Evolutionary conservation across 441 rosid genomes (phyloP).

Genomic region (Gossypium davidsonii): DNA sequence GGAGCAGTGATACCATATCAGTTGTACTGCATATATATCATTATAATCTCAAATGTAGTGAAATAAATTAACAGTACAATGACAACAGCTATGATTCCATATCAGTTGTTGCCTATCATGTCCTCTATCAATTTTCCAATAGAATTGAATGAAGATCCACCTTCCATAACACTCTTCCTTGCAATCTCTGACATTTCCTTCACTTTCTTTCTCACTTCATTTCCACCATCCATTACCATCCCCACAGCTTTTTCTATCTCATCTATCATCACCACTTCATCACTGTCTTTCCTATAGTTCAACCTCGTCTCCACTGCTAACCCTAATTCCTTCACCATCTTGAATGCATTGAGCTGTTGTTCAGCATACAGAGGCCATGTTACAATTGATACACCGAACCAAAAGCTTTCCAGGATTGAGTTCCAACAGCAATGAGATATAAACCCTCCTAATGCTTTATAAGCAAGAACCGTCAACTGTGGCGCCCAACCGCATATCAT

Average conservation of each 20-base stretch:
- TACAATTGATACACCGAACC: slow-evolving; percentile 41
- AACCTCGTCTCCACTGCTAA: slow-evolving; percentile 40
- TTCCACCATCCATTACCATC: slow-evolving; percentile 26
- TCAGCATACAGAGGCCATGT: slow-evolving; percentile 52
- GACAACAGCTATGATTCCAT: not conserved
- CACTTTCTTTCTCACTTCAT: slow-evolving; percentile 31
- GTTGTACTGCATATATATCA: no score
- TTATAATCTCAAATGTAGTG: no score
- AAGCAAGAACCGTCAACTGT: slow-evolving; percentile 37
- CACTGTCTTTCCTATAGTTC: slow-evolving; percentile 20
- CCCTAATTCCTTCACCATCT: slow-evolving; percentile 36
- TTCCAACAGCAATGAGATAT: slow-evolving; percentile 58
- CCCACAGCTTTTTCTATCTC: slow-evolving; percentile 31
- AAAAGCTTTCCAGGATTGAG: slow-evolving; percentile 43
- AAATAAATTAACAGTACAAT: not conserved
- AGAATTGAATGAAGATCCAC: slow-evolving; percentile 36
- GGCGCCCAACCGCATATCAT: slow-evolving; percentile 43
- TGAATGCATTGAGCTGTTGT: slow-evolving; percentile 46
- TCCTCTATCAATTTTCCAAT: slow-evolving; percentile 26
- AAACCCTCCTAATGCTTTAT: slow-evolving; percentile 40
- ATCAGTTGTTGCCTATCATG: slow-evolving; percentile 9
- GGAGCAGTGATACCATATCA: no score
- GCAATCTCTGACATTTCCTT: slow-evolving; percentile 29
- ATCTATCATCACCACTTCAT: slow-evolving; percentile 22
- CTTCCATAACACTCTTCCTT: slow-evolving; percentile 27